Evolutionary conservation across 441 rosid species (phyloP).

Genomic region (Adansonia madagascariensis): DNA sequence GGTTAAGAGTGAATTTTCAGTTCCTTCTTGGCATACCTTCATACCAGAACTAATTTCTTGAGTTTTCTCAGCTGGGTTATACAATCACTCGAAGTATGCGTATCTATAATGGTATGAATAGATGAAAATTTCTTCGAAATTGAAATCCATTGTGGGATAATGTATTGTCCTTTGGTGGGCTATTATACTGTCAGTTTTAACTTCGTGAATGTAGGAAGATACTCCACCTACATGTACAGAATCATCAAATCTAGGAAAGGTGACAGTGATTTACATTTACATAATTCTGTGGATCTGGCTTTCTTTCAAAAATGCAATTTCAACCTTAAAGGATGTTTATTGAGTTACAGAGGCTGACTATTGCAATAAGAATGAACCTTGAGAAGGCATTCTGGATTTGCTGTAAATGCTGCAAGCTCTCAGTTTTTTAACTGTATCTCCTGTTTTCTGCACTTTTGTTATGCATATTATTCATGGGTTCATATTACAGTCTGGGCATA

Average conservation of each 20-base stretch:
- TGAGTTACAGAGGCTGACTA: neutral
- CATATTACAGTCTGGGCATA: neutral
- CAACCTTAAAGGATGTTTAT: neutral
- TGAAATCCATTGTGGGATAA: constrained; percentile 12
- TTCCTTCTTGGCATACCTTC: neutral
- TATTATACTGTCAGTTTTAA: constrained; percentile 2
- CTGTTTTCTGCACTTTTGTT: constrained; percentile 10
- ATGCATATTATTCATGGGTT: constrained; percentile 10
- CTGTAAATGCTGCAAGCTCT: neutral
- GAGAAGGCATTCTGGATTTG: constrained; percentile 7
- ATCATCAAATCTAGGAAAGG: constrained; percentile 20
- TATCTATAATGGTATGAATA: neutral
- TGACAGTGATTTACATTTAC: constrained; percentile 4
- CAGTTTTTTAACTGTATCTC: constrained; percentile 1
- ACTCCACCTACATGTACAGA: constrained; percentile 1
- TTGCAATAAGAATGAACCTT: constrained; percentile 6
- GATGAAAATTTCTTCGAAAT: constrained; percentile 7
- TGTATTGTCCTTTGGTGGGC: neutral
- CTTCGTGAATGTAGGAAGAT: neutral
- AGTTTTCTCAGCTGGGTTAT: constrained; percentile 5
- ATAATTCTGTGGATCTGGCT: neutral
- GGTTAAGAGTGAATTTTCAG: constrained; percentile 20
- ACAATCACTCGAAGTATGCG: constrained; percentile 12
- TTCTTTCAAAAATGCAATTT: constrained; percentile 16
- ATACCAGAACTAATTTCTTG: constrained; percentile 12